A percentile compares a stretch with the other conserved stretches of the same genome.
Evolutionary conservation across 192 early-diverging fungal genomes (phyloP).

Genomic region (Dissophora ornata): DNA sequence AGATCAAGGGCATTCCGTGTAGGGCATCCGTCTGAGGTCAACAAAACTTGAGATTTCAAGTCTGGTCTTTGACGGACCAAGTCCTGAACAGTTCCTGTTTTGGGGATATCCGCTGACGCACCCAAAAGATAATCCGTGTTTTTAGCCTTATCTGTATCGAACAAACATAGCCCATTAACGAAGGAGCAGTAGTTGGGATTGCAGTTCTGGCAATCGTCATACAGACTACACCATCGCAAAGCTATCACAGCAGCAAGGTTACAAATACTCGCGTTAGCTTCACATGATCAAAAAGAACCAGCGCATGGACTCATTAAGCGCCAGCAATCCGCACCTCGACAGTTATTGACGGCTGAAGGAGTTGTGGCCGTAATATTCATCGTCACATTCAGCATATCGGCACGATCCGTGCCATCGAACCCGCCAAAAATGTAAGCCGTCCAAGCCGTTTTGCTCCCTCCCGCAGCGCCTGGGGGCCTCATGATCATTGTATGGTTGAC

Average conservation of each 20-base stretch:
- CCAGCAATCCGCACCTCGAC: conserved; percentile 30
- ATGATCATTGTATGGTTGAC: conserved; percentile 51
- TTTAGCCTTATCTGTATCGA: conserved; percentile 49
- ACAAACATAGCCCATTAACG: conserved; percentile 40
- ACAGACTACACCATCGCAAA: conserved; percentile 45
- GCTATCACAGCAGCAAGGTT: conserved; percentile 7
- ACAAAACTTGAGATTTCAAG: conserved; percentile 2
- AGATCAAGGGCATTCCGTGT: conserved; percentile 15
- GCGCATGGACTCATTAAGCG: too few relatives aligned
- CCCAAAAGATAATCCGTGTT: conserved; percentile 13
- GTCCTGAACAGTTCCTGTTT: conserved; percentile 27
- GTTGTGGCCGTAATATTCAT: not conserved
- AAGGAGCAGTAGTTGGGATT: conserved; percentile 46
- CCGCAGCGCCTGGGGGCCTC: conserved; percentile 32
- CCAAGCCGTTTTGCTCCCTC: conserved; percentile 40
- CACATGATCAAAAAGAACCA: too few relatives aligned
- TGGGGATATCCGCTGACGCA: conserved; percentile 16
- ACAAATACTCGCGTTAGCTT: too few relatives aligned
- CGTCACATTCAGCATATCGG: conserved; percentile 30
- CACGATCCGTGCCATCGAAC: conserved; percentile 34
- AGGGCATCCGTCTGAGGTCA: conserved; percentile 11
- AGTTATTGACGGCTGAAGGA: conserved; percentile 18
- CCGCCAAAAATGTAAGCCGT: conserved; percentile 52
- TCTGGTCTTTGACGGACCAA: conserved; percentile 32
- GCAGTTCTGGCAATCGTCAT: conserved; percentile 50